Evolutionary conservation across 1,139 yeast genomes (phyloP).

Genomic region (Hemisphaericaspora subhashii): DNA sequence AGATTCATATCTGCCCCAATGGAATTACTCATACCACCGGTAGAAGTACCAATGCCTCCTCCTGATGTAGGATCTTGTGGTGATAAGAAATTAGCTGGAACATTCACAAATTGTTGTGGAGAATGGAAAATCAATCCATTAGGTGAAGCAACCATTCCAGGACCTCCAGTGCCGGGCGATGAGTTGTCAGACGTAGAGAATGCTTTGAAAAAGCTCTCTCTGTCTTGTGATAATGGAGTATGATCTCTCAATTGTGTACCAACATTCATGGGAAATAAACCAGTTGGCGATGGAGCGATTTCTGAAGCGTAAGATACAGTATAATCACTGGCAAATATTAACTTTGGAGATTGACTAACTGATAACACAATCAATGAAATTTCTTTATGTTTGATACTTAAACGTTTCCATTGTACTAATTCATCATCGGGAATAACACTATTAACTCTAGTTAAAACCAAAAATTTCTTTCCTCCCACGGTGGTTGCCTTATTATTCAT

Average conservation of each 20-base stretch:
- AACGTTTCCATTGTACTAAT: conserved; percentile 71
- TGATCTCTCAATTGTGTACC: conserved; percentile 1
- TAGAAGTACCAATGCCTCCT: conserved; percentile 4
- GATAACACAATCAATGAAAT: conserved; percentile 72
- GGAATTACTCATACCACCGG: conserved; percentile 3
- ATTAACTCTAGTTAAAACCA: conserved; percentile 67
- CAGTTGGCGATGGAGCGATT: not conserved
- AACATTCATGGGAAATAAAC: conserved; percentile 4
- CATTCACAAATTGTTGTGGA: conserved; percentile 41
- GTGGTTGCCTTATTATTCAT: conserved; percentile 31
- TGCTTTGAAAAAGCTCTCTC: conserved; percentile 16
- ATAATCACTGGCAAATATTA: conserved; percentile 34
- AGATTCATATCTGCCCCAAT: conserved; percentile 38
- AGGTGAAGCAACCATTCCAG: conserved; percentile 38
- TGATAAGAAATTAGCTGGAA: conserved; percentile 36
- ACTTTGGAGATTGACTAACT: conserved; percentile 62
- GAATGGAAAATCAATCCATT: conserved; percentile 34
- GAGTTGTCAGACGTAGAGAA: conserved; percentile 24
- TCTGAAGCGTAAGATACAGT: not conserved
- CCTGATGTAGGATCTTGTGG: conserved; percentile 26
- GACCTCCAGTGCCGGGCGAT: conserved; percentile 25
- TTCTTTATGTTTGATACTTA: conserved; percentile 59
- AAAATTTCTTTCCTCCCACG: conserved; percentile 55
- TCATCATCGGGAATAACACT: conserved; percentile 81
- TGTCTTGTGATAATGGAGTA: conserved; percentile 8